Evolutionary conservation across 2,329 filamentous ascomycete genomes (phyloP), one percentile per base, ranked within the genome.

Genomic region (Cyphellophora attinorum): DNA sequence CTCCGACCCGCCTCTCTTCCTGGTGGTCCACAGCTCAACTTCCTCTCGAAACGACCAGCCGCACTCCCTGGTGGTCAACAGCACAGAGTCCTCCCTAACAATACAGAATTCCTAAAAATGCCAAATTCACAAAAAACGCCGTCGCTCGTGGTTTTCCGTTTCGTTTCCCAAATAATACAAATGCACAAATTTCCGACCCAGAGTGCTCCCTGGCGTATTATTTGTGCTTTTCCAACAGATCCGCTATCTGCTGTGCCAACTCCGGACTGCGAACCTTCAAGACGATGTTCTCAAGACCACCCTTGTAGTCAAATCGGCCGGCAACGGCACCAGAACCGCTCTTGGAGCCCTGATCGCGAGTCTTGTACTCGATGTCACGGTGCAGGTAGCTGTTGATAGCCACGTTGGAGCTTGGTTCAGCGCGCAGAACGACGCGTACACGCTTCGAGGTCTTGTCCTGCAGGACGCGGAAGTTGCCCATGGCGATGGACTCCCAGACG

Each of bases 391-490:
- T 74, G 60, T 93, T 93, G 50, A 93, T 62, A 3, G 81, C 71
- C 30, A 89, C 65, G 25, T 80, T 73, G 11, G 85, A 85, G 42
- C 77, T 72, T 0, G 83, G 82, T 44, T 86, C 81, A n/a, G 75
- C 74, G 32, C 85, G 76, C 42, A 88, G 61, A 13, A 93, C 60
- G 29, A 91, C 62, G 27, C 85, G 75, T 3, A 78, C 71, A 17
- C 70, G 67, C 13, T 72, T 74, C 1, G 76, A 83, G 11, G 69
- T 67, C 54, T 83, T 81, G 61, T 89, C 72, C 57, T 81, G 80
- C 41, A 93, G 65, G 11, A 93, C 54, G 25, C 81, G 78, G 34
- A 88, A 61, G 8, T 74, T 70, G 1, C 85, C 85, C 5, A 84
- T 64, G 29, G 84, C 85, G 54, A 80, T 74, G 1, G 70, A 76